Evolutionary conservation across 768 basidiomycete species (phyloP), one percentile per base, ranked within the genome.

Genomic region (Tylopilus rubrobrunneus): DNA sequence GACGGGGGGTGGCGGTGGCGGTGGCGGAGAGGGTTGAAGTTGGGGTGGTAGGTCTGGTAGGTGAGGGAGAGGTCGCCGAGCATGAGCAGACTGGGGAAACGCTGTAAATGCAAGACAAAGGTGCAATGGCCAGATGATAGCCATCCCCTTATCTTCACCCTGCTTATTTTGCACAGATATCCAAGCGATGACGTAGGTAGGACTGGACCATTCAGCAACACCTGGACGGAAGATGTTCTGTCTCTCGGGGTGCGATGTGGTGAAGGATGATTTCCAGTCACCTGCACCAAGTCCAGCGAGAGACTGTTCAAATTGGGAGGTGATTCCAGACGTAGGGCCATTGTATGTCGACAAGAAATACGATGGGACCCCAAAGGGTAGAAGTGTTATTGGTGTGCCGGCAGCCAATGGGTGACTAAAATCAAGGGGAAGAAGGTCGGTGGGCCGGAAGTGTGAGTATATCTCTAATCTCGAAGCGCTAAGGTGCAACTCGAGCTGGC

Each of bases 111-210:
- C 73, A 71, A 67, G 75, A 57, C 84, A 87, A 5, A 92, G 78
- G 1, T 74, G 68, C 2, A 78, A 69, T 2, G 90, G 89, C 74
- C 89, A 92, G 56, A 91, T 82, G 46, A 87, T 73, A n/a, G 79
- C 74, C 29, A 88, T 71, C 1, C 89, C 89, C 60, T 89, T 90
- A 58, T 89, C 87, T 65, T 91, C 89, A 31, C 86, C 87, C 58
- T 86, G 87, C 56, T 79, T 84, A 61, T 88, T 88, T 67, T 89
- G 81, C 19, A 91, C 85, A 31, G 77, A 78, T 36, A 90, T 76
- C 84, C 85, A 91, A 4, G 80, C 86, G 49, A 91, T 82, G 43
- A 89, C 68, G 65, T 82, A 89, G 15, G 61, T 59, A 3, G 67
- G 67, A 41, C 39, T 52, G 37, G 53, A 48, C 44, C 51, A 49